phyloP scores from a whole-genome alignment of 2,329 filamentous ascomycete genomes.

The Clonostachys rhizophaga region DNA sequence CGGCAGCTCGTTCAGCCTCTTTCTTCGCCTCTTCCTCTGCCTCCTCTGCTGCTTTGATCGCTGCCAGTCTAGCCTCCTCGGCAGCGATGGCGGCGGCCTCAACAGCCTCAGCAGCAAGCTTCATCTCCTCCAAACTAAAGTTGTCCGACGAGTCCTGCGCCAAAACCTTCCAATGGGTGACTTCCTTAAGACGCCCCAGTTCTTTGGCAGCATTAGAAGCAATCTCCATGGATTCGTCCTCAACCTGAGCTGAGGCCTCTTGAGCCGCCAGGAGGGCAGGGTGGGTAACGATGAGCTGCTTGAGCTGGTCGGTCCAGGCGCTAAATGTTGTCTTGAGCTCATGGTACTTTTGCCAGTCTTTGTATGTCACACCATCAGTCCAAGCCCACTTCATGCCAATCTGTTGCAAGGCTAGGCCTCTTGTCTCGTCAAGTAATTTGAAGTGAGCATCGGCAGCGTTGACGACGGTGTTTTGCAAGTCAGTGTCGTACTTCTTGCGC shows the following conservation, averaged over 20 bases:
- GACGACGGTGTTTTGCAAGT: constrained; percentile 64
- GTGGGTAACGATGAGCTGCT: constrained; percentile 70
- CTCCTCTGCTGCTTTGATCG: constrained; percentile 11
- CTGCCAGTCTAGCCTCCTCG: constrained; percentile 5
- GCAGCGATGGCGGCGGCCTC: constrained; percentile 17
- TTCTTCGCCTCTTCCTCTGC: constrained; percentile 14
- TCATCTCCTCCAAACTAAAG: constrained; percentile 66
- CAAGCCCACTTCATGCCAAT: constrained; percentile 94
- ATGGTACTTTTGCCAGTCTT: constrained; percentile 96
- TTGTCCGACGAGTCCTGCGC: constrained; percentile 71
- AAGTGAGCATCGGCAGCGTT: constrained; percentile 76
- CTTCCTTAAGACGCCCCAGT: constrained; percentile 74
- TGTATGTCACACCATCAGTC: constrained; percentile 93
- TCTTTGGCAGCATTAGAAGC: constrained; percentile 78
- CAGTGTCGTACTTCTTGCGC: constrained; percentile 66
- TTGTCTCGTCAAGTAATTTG: constrained; percentile 75
- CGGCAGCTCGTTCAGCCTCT: background rate
- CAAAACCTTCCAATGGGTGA: constrained; percentile 77
- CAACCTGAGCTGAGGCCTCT: constrained; percentile 61
- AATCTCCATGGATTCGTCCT: constrained; percentile 75
- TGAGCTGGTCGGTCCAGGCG: constrained; percentile 80
- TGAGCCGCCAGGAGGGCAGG: constrained; percentile 65
- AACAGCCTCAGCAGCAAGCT: constrained; percentile 46
- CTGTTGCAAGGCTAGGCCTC: constrained; percentile 81
- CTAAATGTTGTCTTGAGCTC: constrained; percentile 77